Conservation (phyloP, 208 protist species). For the Naegleria lovaniensis region DNA sequence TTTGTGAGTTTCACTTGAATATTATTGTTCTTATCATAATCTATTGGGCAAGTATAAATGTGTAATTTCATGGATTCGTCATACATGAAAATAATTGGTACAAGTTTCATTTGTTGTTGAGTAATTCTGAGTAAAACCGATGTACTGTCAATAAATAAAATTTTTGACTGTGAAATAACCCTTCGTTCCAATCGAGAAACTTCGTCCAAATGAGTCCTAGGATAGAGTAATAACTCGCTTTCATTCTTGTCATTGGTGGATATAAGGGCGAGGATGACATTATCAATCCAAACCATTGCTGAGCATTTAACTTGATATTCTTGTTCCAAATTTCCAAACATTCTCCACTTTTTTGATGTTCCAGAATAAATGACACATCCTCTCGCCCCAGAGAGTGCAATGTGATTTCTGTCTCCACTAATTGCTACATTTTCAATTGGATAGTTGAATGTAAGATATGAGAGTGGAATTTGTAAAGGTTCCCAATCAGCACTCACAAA, state of each 20-base stretch:
- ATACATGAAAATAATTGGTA: neutral
- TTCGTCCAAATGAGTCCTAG: neutral
- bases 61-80: neutral
- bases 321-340: constrained; percentile 20
- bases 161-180: neutral
- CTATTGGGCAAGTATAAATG: neutral
- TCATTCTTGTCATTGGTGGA: neutral
- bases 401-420: neutral
- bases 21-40: neutral
- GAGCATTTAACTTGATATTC: neutral
- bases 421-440: neutral
- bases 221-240: constrained; percentile 4
- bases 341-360: neutral
- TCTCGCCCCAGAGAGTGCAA: neutral
- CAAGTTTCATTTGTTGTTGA: neutral
- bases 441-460: neutral
- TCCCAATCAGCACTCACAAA: constrained; percentile 24
- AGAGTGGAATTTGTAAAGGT: neutral
- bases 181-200: neutral
- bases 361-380: neutral
- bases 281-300: constrained; percentile 21
- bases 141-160: neutral
- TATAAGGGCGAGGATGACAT: neutral
- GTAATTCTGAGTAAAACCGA: neutral
- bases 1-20: neutral